Evolutionary conservation across 202 grass and related monocot species (phyloP), one percentile per base, ranked within the genome.

Genomic region (Elaeis oleifera): DNA sequence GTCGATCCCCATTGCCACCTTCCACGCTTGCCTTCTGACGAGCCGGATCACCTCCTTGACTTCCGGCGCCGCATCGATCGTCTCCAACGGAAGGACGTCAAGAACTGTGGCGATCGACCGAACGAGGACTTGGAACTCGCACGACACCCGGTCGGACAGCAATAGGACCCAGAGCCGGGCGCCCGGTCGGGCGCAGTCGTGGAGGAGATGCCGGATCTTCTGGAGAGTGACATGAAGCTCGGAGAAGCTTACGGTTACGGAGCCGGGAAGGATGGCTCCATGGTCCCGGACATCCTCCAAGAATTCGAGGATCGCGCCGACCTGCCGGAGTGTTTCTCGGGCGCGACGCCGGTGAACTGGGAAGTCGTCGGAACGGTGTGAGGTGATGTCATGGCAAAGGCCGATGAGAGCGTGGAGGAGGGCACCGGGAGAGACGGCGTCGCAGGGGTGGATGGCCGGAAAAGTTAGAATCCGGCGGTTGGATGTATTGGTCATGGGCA

Each of bases 221-320:
- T 92, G 92, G 48, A 92, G 61, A 23, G 92, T 68, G 39, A 91
- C 78, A 76, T 97, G 88, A 64, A 97, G 76, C 79, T 97, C 92
- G 53, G 79, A 85, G 50, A 97, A 76, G 13, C 74, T 74, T n/a
- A 92, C 68, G 26, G 74, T 61, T 23, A 71, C 76, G 1, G 84
- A 88, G 0, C 18, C 4, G 0, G 87, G 74, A 26, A 88, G 4
- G 1, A 15, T 27, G 4, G 53, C 9, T 1, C 64, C 14, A 3
- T 16, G 72, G 3, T 71, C 75, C 9, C 54, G 77, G 18, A 89
- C 29, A 65, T 97, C 92, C 68, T 83, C 84, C 11, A 97, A 61
- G 62, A 97, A 83, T 0, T 65, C 69, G 9, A 66, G 84, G 0
- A 97, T 80, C 6, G 88, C 49, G 23, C 84, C 84, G 0, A 81